These are phyloP conservation scores for Thielaviopsis ethacetica DNA, from an alignment of 2,329 filamentous ascomycete genomes.

Conservation along the genomic window DNA sequence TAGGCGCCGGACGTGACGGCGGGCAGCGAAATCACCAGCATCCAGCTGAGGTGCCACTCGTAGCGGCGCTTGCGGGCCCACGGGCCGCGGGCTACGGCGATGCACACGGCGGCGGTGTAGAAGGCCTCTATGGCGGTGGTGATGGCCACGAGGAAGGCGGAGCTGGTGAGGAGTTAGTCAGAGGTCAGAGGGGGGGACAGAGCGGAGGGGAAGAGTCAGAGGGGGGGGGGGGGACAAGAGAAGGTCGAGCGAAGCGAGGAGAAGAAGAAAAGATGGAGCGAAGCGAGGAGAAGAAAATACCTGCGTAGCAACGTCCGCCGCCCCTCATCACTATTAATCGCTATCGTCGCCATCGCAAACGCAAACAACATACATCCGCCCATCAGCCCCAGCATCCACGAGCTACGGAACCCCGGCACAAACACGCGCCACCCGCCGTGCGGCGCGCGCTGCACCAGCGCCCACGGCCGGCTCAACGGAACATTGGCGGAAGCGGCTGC, in stretches of 20 bases:
- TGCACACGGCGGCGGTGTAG: background rate
- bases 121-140: conserved; percentile 1
- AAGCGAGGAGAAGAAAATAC: background rate
- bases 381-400: background rate
- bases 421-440: background rate
- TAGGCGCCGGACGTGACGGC: background rate
- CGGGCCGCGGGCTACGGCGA: background rate
- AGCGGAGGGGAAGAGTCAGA: background rate
- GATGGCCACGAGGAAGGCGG: conserved; percentile 6
- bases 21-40: background rate
- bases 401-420: background rate
- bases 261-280: too few relatives aligned
- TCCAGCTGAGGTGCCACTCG: conserved; percentile 2
- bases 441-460: too few relatives aligned
- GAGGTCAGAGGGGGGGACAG: background rate
- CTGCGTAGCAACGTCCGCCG: background rate
- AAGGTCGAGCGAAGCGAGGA: too few relatives aligned
- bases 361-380: conserved; percentile 1
- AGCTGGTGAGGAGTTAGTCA: background rate
- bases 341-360: conserved; percentile 4
- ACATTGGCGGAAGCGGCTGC: too few relatives aligned
- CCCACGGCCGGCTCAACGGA: too few relatives aligned
- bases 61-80: background rate
- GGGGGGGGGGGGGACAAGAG: too few relatives aligned
- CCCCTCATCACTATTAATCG: conserved; percentile 1